These are phyloP conservation scores for Cytospora paraplurivora DNA, from an alignment of 2,329 filamentous ascomycete genomes.

Conservation along the genomic window DNA sequence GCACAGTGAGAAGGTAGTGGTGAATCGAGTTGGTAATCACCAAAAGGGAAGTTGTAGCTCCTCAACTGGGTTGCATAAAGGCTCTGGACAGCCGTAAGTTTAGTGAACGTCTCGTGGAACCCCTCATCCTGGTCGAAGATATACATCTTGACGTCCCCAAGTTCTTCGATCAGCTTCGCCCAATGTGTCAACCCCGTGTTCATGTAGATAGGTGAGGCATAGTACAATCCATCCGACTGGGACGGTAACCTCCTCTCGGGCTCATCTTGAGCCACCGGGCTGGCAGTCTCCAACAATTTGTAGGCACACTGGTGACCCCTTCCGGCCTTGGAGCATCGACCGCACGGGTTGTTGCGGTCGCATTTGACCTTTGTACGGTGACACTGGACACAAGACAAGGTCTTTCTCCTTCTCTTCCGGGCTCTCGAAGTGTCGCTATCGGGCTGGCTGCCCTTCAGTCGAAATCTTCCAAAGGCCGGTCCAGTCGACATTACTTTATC, in stretches of 20 bases:
- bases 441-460: neutral
- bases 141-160: neutral
- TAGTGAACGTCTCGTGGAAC: neutral
- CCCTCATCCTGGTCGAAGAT: neutral
- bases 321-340: neutral
- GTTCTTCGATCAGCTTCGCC: neutral
- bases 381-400: neutral
- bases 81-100: constrained; percentile 25
- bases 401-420: neutral
- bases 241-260: neutral
- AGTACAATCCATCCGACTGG: neutral
- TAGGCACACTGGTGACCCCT: neutral
- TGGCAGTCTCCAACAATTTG: neutral
- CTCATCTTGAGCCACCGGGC: neutral
- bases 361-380: neutral
- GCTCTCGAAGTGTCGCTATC: neutral
- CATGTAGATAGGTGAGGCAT: neutral
- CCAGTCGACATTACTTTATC: neutral
- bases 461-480: neutral
- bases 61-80: constrained; percentile 30
- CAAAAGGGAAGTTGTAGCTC: constrained; percentile 35
- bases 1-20: constrained; percentile 19
- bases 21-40: constrained; percentile 27
- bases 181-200: neutral
- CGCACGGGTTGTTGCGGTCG: neutral